Base-by-base conservation (phyloP, 2,329 filamentous ascomycete genomes). In the Dactylellina cionopaga region DNA sequence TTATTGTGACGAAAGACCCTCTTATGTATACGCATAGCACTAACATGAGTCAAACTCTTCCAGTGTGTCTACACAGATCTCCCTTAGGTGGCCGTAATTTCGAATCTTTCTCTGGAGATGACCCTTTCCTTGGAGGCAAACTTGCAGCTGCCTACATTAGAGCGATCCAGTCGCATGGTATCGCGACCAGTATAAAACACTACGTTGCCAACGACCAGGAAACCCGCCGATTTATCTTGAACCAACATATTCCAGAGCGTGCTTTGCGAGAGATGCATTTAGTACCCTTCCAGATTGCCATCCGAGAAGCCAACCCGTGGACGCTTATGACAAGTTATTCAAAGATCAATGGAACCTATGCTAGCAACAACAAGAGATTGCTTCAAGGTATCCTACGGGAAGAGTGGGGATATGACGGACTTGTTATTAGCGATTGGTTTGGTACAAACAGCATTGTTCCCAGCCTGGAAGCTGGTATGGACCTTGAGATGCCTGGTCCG, bases 201-300 rank as follows among this genome's bases (percentile, higher is more conserved):
- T 88, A 87, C 77, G 83, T 87, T 17, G 86, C 85, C 79, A 88
- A 88, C 73, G 86, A 88, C 75, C 85, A 87, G 76, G 86, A 88
- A 77, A 84, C 87, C 75, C 83, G 83, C 78, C 82, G 86, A 15
- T 85, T 85, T 79, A 83, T 82, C 5, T 84, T 87, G 0, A 82
- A 87, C 73, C 83, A 82, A 65, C 83, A 86, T 46, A 79, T 88
- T 29, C 86, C 85, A 0, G 83, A 85, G 75, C 82, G 86, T 22
- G 85, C 85, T 9, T 79, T 88, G 65, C 83, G 86, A 31, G 86
- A 88, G 80, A 84, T 88, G 44, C 87, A 88, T 75, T 79, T 85
- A 5, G 80, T 86, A 52, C 85, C 86, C 0, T 88, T 88, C 77
- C 85, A 87, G 79, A 80, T 88, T 41, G 83, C 83, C 4, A 82